Evolutionary conservation across 306 rosid species (phyloP), one percentile per base, ranked within the genome.

Genomic region (Vicia villosa): DNA sequence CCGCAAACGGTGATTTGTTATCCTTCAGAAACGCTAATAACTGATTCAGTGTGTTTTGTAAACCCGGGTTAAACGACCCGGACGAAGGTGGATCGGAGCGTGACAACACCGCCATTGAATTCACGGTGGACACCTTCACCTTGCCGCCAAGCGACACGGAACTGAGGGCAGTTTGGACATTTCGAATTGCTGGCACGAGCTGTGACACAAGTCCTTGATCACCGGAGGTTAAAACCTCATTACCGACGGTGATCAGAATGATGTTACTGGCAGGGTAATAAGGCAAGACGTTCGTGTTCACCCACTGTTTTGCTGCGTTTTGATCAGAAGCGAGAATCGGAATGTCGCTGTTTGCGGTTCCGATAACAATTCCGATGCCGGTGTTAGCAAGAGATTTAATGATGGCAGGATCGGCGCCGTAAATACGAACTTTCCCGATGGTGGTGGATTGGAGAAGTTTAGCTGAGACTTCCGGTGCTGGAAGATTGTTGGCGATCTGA

Each of bases 51-150:
- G 82, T 32, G 68, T 47, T 63, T 38, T 81, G 81, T 4, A 83
- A 45, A 6, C 36, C 80, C 30, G 92, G 86, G 56, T 76, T 77
- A 62, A 94, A 84, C 67, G 16, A 66, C 42, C 97, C 99, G 40
- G 95, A 78, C 0, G 99, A 94, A 0, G 99, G 96, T 6, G 97
- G 97, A 66, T 85, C 92, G 55, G 97, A 94, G 55, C 75, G 94
- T 30, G 79, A 60, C 79, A 90, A 46, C 73, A 88, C 82, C 15
- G 91, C 73, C 97, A 94, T 94, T 8, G 95, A 81, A 66, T 94
- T 96, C 4, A 94, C 99, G 2, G 96, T 81, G 8, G 97, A 85
- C 10, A 94, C 99, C 71, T 70, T 75, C 32, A 94, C 70, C 56
- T 82, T 88, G 0, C 96, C 94, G 8, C 91, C 85, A 8, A 94